A percentile compares a stretch with the other conserved stretches of the same genome.
Conservation (phyloP, 75 land plant genomes). For the Gnetum montanum region DNA sequence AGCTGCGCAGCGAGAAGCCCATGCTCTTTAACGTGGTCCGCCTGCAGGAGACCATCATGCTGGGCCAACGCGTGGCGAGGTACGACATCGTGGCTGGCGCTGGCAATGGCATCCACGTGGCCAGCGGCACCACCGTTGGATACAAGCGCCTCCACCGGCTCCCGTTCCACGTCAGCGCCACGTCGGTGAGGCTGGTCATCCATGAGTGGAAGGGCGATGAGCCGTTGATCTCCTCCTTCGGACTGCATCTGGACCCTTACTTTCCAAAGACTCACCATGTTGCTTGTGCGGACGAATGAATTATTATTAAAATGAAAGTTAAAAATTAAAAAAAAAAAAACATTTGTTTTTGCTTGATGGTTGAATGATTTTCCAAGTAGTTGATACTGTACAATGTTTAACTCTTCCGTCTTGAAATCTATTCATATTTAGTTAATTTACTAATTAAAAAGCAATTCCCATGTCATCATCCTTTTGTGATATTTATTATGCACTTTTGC, state of each 20-base stretch:
- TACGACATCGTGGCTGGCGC: slow-evolving; percentile 31
- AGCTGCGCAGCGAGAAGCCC: slow-evolving; percentile 13
- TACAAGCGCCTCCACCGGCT: slow-evolving; percentile 75
- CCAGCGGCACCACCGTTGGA: slow-evolving; percentile 70
- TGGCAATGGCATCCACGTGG: slow-evolving; percentile 21
- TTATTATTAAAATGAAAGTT: too few species aligned
- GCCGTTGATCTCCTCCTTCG: slow-evolving; percentile 50
- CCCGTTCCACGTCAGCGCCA: slow-evolving; percentile 13
- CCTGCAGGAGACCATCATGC: slow-evolving; percentile 68
- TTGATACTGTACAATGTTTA: too few species aligned
- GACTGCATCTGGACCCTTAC: slow-evolving; percentile 66
- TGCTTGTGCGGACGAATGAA: too few species aligned
- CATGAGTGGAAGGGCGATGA: slow-evolving; percentile 19
- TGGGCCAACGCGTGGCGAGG: slow-evolving; percentile 68
- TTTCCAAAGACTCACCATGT: too few species aligned
- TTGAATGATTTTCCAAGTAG: too few species aligned
- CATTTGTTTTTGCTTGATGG: too few species aligned
- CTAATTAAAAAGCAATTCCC: too few species aligned
- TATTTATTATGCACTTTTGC: too few species aligned
- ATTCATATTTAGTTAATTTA: too few species aligned
- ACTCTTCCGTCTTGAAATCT: too few species aligned
- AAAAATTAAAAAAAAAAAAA: too few species aligned
- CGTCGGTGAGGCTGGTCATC: slow-evolving; percentile 20
- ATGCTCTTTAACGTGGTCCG: slow-evolving; percentile 71
- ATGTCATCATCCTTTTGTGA: too few species aligned